Percentiles rank a stretch among this genome's conserved stretches.
phyloP scores from a whole-genome alignment of 192 early-diverging fungal genomes.

The Linnemannia schmuckeri region DNA sequence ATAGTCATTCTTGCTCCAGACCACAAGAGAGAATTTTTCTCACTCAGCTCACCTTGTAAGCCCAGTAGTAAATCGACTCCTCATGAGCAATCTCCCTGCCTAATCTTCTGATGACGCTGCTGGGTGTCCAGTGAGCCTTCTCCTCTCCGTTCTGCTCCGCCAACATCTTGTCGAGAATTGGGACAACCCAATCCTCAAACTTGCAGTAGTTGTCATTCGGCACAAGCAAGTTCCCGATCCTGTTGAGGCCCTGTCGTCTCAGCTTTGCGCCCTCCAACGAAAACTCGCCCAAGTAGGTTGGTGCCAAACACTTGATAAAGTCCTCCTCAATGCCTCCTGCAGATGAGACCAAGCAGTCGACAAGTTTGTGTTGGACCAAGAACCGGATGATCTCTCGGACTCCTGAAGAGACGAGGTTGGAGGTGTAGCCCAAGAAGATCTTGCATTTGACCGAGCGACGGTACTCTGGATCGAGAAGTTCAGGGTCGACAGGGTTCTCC shows the following conservation, averaged over 20 bases:
- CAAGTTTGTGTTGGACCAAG: slow-evolving; percentile 89
- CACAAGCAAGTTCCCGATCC: slow-evolving; percentile 97
- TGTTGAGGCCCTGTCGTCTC: slow-evolving; percentile 91
- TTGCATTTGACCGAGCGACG: slow-evolving; percentile 88
- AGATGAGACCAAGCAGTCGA: slow-evolving; percentile 91
- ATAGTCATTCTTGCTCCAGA: not conserved
- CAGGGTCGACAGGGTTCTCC: slow-evolving; percentile 57
- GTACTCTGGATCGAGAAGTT: slow-evolving; percentile 69
- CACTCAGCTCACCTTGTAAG: slow-evolving; percentile 74
- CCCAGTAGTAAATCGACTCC: slow-evolving; percentile 97
- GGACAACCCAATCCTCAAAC: slow-evolving; percentile 99
- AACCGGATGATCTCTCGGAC: slow-evolving; percentile 92
- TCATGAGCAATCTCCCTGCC: slow-evolving; percentile 93
- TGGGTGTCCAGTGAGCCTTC: slow-evolving; percentile 87
- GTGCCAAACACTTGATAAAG: slow-evolving; percentile 96
- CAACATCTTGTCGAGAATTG: slow-evolving; percentile 93
- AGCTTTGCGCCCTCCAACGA: slow-evolving; percentile 79
- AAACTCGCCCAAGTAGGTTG: slow-evolving; percentile 91
- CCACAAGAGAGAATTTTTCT: not conserved
- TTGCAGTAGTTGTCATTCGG: slow-evolving; percentile 99
- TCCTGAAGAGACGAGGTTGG: slow-evolving; percentile 96
- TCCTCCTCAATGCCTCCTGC: slow-evolving; percentile 99
- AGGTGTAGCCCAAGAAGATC: slow-evolving; percentile 98
- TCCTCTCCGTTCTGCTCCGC: slow-evolving; percentile 88
- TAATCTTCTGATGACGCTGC: slow-evolving; percentile 87